Evolutionary conservation across 2,329 filamentous ascomycete genomes (phyloP), one percentile per base, ranked within the genome.

Genomic region (Alternaria gaisen): DNA sequence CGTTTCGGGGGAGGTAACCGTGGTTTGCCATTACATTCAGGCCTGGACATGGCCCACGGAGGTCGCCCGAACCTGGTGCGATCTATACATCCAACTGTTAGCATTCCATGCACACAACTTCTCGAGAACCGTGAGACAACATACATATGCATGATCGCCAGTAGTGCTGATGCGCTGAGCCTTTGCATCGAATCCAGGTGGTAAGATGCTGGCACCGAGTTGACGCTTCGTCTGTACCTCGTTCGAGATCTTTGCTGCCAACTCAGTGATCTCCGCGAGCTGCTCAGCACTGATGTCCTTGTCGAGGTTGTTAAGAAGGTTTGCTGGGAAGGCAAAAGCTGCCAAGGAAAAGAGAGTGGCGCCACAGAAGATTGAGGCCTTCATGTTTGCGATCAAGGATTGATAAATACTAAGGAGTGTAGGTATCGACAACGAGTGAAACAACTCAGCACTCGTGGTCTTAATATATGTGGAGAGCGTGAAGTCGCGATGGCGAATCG

Each of bases 11-110:
- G n/a, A 78, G 58, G 57, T 77, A 70, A 20, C 65, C 66, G 56
- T 76, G 74, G 41, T 77, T 77, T 8, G 74, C 73, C 47, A 73
- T 65, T 11, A 72, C 67, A 32, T 77, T 78, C 22, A 76, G 43
- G 8, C 64, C 72, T 9, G 74, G 74, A 40, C 75, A 77, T 14
- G 73, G 74, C 10, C 67, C 65, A n/a, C 69, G 69, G 10, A 69
- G 53, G 20, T 69, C 66, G 12, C 63, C 50, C 8, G 11, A 44
- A 58, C 32, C 40, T 3, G 52, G 52, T 34, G 28, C 28, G 20
- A 34, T 48, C 44, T 48, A 32, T 48, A 2, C 12, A 32, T 48
- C n/a, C n/a, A 20, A 11, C 16, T 22, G 28, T 48, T 34, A 48
- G 44, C 18, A 34, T 14, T 48, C 30, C 18, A 34, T 34, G 18